A percentile compares a stretch with the other conserved stretches of the same genome.
These are phyloP conservation scores for Pseudozyma hubeiensis DNA, from an alignment of 1,284 basidiomycete species.

Conservation along the genomic window DNA sequence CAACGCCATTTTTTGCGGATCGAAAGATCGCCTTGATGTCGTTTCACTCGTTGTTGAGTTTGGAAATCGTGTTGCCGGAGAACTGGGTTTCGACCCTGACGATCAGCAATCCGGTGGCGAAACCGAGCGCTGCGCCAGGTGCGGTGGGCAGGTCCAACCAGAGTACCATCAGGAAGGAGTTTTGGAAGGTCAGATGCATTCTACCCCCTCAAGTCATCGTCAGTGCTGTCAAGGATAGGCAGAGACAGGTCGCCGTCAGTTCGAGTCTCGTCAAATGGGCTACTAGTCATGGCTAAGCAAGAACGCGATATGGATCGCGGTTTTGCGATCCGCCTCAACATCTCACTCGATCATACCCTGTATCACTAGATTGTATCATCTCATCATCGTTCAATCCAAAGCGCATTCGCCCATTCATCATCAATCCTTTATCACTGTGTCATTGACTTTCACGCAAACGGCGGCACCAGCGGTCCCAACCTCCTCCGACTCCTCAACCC, in stretches of 20 bases:
- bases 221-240: conserved; percentile 28
- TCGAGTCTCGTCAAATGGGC: conserved; percentile 45
- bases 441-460: conserved; percentile 14
- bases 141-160: conserved; percentile 28
- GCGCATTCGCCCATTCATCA: not conserved
- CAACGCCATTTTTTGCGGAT: conserved; percentile 34
- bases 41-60: conserved; percentile 31
- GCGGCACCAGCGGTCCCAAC: conserved; percentile 16
- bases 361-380: not conserved
- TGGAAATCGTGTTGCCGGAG: conserved; percentile 42
- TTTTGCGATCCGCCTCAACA: not conserved
- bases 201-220: conserved; percentile 14
- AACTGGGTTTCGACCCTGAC: conserved; percentile 19
- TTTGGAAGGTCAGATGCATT: conserved; percentile 43
- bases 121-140: conserved; percentile 17
- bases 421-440: not conserved
- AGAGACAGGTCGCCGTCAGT: conserved; percentile 16
- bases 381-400: not conserved
- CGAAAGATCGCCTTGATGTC: conserved; percentile 39
- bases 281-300: conserved; percentile 26
- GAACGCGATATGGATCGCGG: not conserved
- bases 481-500: conserved; percentile 11
- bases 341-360: not conserved
- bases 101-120: conserved; percentile 34
- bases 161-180: conserved; percentile 40